Evolutionary conservation across 202 grass and related monocot genomes (phyloP).

Genomic region (Brachypodium distachyon): DNA sequence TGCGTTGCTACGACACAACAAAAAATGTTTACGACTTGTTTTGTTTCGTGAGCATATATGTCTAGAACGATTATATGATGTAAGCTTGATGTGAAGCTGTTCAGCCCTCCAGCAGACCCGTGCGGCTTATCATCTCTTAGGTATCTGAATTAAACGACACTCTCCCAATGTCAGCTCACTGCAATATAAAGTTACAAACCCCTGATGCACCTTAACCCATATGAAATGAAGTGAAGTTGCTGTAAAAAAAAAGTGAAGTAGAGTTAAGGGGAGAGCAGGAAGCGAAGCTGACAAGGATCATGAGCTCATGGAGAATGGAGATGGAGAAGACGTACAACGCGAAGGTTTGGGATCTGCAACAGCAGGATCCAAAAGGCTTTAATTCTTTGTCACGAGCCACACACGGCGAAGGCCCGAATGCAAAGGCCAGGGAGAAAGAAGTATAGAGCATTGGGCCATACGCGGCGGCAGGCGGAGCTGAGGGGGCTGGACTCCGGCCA

Average conservation of each 20-base stretch:
- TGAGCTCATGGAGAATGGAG: slow-evolving; percentile 94
- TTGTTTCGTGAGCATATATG: no score
- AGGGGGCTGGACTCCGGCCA: no score
- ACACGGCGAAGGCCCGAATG: not conserved
- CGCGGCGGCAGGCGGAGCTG: slow-evolving; percentile 78
- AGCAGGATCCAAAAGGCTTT: slow-evolving; percentile 10
- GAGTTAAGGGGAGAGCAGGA: not conserved
- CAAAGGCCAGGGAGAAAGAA: not conserved
- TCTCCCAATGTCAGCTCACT: not conserved
- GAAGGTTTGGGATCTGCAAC: slow-evolving; percentile 91
- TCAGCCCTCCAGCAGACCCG: slow-evolving; percentile 87
- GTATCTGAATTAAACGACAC: slow-evolving; percentile 44
- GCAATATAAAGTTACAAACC: not conserved
- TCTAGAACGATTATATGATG: no score
- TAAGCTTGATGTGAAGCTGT: slow-evolving; percentile 88
- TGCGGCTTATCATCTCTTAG: slow-evolving; percentile 94
- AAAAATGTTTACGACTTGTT: no score
- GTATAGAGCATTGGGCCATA: not conserved
- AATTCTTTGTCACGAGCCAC: not conserved
- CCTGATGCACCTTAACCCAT: not conserved
- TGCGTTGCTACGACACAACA: no score
- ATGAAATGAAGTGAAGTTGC: not conserved
- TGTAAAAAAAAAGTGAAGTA: no score
- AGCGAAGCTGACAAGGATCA: slow-evolving; percentile 73
- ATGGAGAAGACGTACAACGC: slow-evolving; percentile 92